Evolutionary conservation across 306 rosid species (phyloP), one percentile per base, ranked within the genome.

Genomic region (Hippophae tibetana): DNA sequence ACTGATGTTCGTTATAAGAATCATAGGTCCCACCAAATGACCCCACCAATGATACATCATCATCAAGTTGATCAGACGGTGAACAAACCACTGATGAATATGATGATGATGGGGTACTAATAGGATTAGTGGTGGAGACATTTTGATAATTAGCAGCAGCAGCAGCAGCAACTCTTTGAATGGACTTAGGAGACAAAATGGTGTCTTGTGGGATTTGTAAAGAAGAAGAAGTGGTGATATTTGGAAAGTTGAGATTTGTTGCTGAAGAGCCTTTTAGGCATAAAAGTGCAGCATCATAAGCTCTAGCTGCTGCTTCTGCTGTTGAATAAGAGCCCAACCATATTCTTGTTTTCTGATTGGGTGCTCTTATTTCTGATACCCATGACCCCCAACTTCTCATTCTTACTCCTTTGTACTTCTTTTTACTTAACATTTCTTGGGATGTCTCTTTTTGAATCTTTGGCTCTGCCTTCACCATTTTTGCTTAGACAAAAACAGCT

Each of bases 331-430:
- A 93, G 4, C 99, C 99, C 9, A 93, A 54, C 99, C 99, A 93
- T 23, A 93, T 93, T 74, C 99, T 88, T 62, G 97, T 86, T 66
- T 93, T 93, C 58, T 93, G 97, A 65, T 86, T 88, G 43, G 99
- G 99, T 56, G 99, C 95, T 62, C 99, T 82, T 42, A 93, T 84
- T 85, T 93, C 99, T 8, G 99, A 88, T 0, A 93, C 99, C 89
- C 88, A 93, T 12, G 99, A 93, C 0, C 99, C 99, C 99, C 99
- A 93, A 45, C 86, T 88, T 56, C 99, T 88, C 97, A 88, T 93
- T 78, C 99, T 86, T n/a, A 93, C 99, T 68, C 99, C 99, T 74
- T 84, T 93, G 81, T 71, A 93, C 85, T 90, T 90, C 69, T 66
- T 83, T 49, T 78, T 80, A 13, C 63, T 74, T 13, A 78, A 46